Evolutionary conservation across 106 monocot genomes (phyloP), one percentile per base, ranked within the genome.

Genomic region (Apostasia shenzhenica): DNA sequence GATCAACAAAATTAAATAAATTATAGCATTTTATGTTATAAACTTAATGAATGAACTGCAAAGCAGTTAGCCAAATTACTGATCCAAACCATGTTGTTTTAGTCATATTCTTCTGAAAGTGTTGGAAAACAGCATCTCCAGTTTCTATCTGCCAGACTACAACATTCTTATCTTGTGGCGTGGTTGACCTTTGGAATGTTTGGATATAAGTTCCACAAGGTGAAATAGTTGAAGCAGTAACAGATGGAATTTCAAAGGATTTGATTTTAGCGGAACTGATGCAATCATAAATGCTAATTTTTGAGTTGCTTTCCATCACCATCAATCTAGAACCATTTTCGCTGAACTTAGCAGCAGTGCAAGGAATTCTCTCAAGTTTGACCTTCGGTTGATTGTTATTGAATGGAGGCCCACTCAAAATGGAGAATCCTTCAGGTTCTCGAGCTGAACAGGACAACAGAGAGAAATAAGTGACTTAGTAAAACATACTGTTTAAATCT

Each of bases 81-180:
- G 61, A 58, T 8, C 11, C 75, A 54, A 12, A 92, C 95, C 95
- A 97, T 61, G 91, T 87, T 8, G 89, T 79, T 67, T 86, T 97
- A 6, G 84, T 81, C 89, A 89, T 97, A 67, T 83, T 97, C 75
- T 92, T 97, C 81, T 89, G 89, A 66, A 76, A 84, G 8, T 73
- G 84, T 61, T 92, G 89, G 76, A 83, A 92, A 65, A 87, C 87
- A 45, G 82, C 65, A 48, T 66, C 39, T 57, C 75, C 87, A 72
- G 51, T 89, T 54, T 76, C 78, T 59, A 85, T 70, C 8, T 77
- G 55, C 97, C 97, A 87, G 2, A 97, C 4, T 8, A 67, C 57
- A 41, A 97, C 86, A 83, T 97, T 97, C 70, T 97, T 97, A 13
- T 92, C 92, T 68, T 90, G 92, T 10, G 92, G 85, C 6, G 84